Evolutionary conservation across 305 asterid species (phyloP), one percentile per base, ranked within the genome.

Genomic region (Striga hermonthica): DNA sequence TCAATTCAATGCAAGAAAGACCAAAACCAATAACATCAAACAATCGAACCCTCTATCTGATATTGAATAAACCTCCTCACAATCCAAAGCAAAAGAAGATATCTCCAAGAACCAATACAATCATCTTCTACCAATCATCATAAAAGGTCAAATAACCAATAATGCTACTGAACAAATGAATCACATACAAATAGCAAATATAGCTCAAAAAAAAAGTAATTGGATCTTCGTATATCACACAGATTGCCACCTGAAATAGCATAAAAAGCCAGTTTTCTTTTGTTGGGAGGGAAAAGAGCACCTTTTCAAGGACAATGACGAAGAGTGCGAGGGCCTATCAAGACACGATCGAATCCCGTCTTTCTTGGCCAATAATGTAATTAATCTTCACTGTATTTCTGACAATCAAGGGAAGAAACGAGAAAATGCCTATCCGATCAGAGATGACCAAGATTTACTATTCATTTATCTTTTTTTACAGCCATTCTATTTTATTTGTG

Each of bases 101-200:
- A 40, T 50, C 35, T 60, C 50, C 66, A 39, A 36, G 31, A 9
- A 10, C 38, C 13, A 55, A 37, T 3, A 10, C 5, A n/a, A n/a
- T n/a, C n/a, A n/a, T n/a, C 50, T 31, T 58, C 48, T 48, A 71
- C 43, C 62, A 55, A 69, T 4, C 10, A 38, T 5, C 37, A 62
- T 15, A 49, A 57, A 60, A 68, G 36, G 31, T 49, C 64, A 79
- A 68, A 41, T 65, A 62, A 12, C 74, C 66, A 66, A 72, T 44
- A 69, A 67, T 14, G 74, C 59, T 44, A 16, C 10, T 12, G 9
- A 11, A n/a, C 6, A 57, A 54, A 41, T 50, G 35, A 65, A 68
- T 12, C 10, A 16, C 12, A 28, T 3, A 49, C 39, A 16, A 37
- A 68, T 1, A 65, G 44, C 63, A 56, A 71, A 55, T 38, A 4